A percentile compares a stretch with the other conserved stretches of the same genome.
Conservation (phyloP, 768 basidiomycete genomes). For the Russula sp. region DNA sequence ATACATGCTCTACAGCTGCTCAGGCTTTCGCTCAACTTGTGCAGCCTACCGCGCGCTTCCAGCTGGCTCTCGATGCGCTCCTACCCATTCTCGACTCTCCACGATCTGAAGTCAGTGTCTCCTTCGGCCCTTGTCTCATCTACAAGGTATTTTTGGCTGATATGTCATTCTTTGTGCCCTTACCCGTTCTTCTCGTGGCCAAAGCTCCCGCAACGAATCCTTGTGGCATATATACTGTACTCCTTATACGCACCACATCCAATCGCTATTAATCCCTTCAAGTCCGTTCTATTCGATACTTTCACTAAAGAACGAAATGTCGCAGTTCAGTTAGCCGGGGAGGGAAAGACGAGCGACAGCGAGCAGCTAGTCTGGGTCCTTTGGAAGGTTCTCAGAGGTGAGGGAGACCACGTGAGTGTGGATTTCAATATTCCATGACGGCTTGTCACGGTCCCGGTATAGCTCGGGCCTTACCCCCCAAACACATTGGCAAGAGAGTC, state of each 20-base stretch:
- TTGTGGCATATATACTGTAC: conserved; percentile 75
- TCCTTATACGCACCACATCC: conserved; percentile 77
- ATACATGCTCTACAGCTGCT: conserved; percentile 73
- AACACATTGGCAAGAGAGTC: conserved; percentile 68
- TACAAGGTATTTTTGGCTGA: neutral
- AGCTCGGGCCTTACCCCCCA: conserved; percentile 83
- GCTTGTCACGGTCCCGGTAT: conserved; percentile 17
- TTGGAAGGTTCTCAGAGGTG: conserved; percentile 81
- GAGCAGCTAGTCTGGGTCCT: conserved; percentile 83
- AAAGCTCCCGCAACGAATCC: conserved; percentile 66
- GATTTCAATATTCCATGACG: neutral
- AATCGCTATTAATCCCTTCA: conserved; percentile 77
- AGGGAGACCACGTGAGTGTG: conserved; percentile 67
- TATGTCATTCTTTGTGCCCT: neutral
- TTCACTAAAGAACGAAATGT: conserved; percentile 63
- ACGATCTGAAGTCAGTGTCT: conserved; percentile 22
- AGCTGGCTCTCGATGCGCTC: conserved; percentile 77
- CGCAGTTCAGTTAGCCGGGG: conserved; percentile 46
- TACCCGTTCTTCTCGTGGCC: neutral
- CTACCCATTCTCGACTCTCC: conserved; percentile 58
- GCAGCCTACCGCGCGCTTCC: conserved; percentile 70
- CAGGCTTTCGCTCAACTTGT: conserved; percentile 72
- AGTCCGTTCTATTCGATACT: conserved; percentile 59
- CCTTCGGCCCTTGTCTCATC: neutral
- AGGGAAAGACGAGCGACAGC: conserved; percentile 48